Percentiles rank a stretch among this genome's conserved stretches.
These are phyloP conservation scores for Waltiozyma sp. DNA, from an alignment of 1,139 yeast genomes.

Conservation along the genomic window DNA sequence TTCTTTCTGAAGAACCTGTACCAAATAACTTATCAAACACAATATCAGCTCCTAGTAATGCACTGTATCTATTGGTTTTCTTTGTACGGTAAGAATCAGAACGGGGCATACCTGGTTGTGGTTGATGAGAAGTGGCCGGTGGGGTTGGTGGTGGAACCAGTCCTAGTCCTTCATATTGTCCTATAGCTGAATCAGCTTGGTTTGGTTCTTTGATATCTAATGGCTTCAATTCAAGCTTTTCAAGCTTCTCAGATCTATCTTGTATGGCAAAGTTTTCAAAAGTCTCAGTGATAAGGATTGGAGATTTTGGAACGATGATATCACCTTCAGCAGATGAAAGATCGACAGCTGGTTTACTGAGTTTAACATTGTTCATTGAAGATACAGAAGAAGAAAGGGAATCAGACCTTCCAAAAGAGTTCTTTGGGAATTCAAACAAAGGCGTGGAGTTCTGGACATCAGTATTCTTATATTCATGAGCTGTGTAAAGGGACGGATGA, in stretches of 20 bases:
- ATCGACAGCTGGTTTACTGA: slow-evolving; percentile 24
- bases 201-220: slow-evolving; percentile 3
- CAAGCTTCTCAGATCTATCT: neutral
- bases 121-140: neutral
- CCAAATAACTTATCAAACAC: slow-evolving; percentile 18
- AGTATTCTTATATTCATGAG: slow-evolving; percentile 14
- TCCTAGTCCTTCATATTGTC: neutral
- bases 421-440: slow-evolving; percentile 3
- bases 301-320: slow-evolving; percentile 21
- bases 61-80: slow-evolving; percentile 17
- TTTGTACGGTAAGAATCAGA: slow-evolving; percentile 3
- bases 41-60: slow-evolving; percentile 18
- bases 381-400: slow-evolving; percentile 26
- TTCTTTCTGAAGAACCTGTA: slow-evolving; percentile 1
- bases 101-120: slow-evolving; percentile 1
- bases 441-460: slow-evolving; percentile 1
- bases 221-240: slow-evolving; percentile 3
- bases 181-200: neutral
- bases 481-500: slow-evolving; percentile 43
- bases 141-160: neutral
- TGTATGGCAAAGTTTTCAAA: slow-evolving; percentile 1
- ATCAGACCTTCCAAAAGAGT: slow-evolving; percentile 36
- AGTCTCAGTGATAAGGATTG: slow-evolving; percentile 6
- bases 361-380: slow-evolving; percentile 13
- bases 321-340: slow-evolving; percentile 24